Conservation (phyloP, 148 eudicot genomes). For the Chenopodium formosanum region DNA sequence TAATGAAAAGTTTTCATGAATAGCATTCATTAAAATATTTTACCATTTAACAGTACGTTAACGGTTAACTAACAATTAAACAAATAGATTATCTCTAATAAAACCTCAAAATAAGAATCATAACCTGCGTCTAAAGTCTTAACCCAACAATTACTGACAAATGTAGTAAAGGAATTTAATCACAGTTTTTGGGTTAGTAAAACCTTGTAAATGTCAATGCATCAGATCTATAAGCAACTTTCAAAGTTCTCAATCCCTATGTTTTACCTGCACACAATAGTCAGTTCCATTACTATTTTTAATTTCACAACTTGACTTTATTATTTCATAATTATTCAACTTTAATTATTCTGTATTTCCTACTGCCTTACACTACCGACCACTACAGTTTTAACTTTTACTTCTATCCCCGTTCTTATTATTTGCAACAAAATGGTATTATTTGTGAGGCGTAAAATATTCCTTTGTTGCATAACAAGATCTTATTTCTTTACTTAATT, state of each 20-base stretch:
- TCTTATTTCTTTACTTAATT: slow-evolving; percentile 9
- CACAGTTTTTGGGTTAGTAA: slow-evolving; percentile 12
- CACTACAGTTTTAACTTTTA: slow-evolving; percentile 11
- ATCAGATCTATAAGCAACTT: slow-evolving; percentile 22
- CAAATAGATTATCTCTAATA: background rate
- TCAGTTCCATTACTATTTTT: slow-evolving; percentile 19
- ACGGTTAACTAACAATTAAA: no score
- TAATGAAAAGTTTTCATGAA: no score
- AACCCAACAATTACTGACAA: slow-evolving; percentile 12
- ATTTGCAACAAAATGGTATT: no score
- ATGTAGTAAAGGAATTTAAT: slow-evolving; percentile 3
- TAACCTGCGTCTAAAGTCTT: background rate
- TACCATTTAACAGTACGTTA: no score
- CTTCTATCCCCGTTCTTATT: background rate
- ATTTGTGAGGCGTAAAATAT: no score
- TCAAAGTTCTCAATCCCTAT: slow-evolving; percentile 32
- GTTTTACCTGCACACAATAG: background rate
- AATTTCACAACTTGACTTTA: slow-evolving; percentile 15
- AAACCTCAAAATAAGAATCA: background rate
- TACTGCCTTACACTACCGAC: slow-evolving; percentile 23
- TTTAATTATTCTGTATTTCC: slow-evolving; percentile 12
- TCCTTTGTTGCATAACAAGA: background rate
- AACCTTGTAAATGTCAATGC: slow-evolving; percentile 14
- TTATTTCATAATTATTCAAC: background rate
- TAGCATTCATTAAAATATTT: no score